Evolutionary conservation across 2,329 filamentous ascomycete species (phyloP), one percentile per base, ranked within the genome.

Genomic region (Aspergillus intermedius): DNA sequence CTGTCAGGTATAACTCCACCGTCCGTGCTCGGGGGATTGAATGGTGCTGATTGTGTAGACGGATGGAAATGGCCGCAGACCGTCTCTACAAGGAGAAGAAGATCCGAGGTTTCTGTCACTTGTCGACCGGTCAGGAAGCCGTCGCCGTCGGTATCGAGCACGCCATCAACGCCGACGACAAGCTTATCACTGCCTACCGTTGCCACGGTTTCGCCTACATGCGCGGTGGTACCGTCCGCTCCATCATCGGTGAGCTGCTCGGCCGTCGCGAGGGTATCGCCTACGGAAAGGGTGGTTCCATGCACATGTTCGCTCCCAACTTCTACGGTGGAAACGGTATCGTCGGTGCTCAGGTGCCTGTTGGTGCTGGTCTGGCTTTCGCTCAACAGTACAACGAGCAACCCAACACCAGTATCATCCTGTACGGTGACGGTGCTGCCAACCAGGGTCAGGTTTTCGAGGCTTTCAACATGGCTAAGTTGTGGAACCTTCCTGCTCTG

Each of bases 31-130:
- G 10, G 10, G 25, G 25, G 4, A 30, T 30, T 84, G 53, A 43
- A 35, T 15, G 39, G 17, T 50, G 30, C 35, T 40, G 47, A 45
- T 32, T 53, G 39, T 55, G 48, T 63, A 95, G 91, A 77, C 93
- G 95, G 73, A 95, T 98, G 93, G 93, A 98, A 77, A 95, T 98
- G 91, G 91, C 91, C 60, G 90, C 93, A 77, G 93, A 98, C 72
- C 84, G 91, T 70, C 80, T 98, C 67, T 98, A 98, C 88, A 98
- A 98, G 81, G 93, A 97, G 80, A 98, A 98, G 86, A 97, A 98
- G 82, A 97, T 98, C 65, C 88, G 93, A 65, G 93, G 93, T 77
- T 98, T 98, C 87, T 98, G 93, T 78, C 93, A 98, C 77, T 77
- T 98, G 74, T 97, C 93, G 51, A 95, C 87, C 51, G 93, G 93